Conservation (phyloP, 2,329 filamentous ascomycete genomes). For the Decorospora gaudefroyi region DNA sequence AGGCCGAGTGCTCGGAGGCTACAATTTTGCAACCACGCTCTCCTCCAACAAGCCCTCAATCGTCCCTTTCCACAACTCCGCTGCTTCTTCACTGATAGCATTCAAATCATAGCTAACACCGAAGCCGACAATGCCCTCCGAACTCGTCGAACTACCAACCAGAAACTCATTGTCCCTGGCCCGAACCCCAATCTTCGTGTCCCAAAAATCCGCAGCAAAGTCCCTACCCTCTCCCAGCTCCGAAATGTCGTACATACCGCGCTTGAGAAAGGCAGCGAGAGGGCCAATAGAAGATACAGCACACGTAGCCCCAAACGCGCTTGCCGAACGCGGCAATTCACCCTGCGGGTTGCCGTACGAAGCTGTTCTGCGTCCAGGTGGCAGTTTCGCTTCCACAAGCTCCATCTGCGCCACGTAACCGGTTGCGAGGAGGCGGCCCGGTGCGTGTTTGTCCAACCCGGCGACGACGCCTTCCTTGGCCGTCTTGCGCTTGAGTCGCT, state of each 20-base stretch:
- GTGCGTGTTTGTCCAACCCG: slow-evolving; percentile 44
- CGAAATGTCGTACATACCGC: slow-evolving; percentile 32
- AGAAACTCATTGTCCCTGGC: slow-evolving; percentile 55
- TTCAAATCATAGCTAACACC: slow-evolving; percentile 51
- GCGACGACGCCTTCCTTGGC: slow-evolving; percentile 21
- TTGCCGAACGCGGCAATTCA: slow-evolving; percentile 34
- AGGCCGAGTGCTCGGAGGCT: too few relatives aligned
- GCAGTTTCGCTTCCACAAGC: slow-evolving; percentile 44
- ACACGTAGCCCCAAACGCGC: slow-evolving; percentile 50
- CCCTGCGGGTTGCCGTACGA: slow-evolving; percentile 46
- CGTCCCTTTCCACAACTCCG: slow-evolving; percentile 38
- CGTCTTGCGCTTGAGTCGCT: slow-evolving; percentile 40
- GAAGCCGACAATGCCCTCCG: slow-evolving; percentile 43
- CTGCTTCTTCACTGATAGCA: slow-evolving; percentile 41
- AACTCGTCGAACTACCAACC: slow-evolving; percentile 49
- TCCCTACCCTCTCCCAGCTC: slow-evolving; percentile 36
- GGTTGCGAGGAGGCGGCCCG: slow-evolving; percentile 50
- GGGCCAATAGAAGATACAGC: slow-evolving; percentile 53
- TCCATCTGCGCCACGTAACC: slow-evolving; percentile 52
- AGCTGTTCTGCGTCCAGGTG: slow-evolving; percentile 30
- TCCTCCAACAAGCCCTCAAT: slow-evolving; percentile 41
- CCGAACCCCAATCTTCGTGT: slow-evolving; percentile 48
- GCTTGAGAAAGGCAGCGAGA: slow-evolving; percentile 41
- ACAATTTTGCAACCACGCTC: slow-evolving; percentile 23
- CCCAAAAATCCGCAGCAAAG: slow-evolving; percentile 50